These are phyloP conservation scores for Metroxylon sagu DNA, from an alignment of 176 grass and related monocot genomes.

Conservation along the genomic window DNA sequence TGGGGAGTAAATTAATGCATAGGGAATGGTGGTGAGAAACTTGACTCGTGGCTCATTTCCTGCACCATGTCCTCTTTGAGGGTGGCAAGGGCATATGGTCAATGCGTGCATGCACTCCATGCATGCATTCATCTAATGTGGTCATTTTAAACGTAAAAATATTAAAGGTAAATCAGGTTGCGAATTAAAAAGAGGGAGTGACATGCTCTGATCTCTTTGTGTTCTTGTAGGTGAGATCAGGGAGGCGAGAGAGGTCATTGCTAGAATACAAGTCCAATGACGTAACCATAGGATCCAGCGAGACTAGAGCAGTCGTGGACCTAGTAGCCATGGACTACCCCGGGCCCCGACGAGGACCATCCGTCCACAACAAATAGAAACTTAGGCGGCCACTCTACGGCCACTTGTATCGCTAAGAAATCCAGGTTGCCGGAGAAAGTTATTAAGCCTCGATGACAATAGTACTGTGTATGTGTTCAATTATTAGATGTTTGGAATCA, in stretches of 20 bases:
- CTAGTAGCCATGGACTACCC: slow-evolving; percentile 30
- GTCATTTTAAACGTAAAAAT: too few relatives aligned
- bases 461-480: too few relatives aligned
- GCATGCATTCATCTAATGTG: too few relatives aligned
- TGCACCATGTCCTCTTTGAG: slow-evolving; percentile 1
- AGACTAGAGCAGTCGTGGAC: slow-evolving; percentile 18
- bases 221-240: too few relatives aligned
- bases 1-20: not conserved
- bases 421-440: too few relatives aligned
- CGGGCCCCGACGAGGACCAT: slow-evolving; percentile 22
- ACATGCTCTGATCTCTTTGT: too few relatives aligned
- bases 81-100: slow-evolving; percentile 4
- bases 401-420: too few relatives aligned
- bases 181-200: too few relatives aligned
- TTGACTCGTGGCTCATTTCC: slow-evolving; percentile 2
- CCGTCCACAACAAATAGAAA: slow-evolving; percentile 27
- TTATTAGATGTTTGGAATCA: too few relatives aligned
- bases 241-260: not conserved
- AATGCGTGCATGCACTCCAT: not conserved
- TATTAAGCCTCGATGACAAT: too few relatives aligned
- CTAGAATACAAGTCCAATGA: slow-evolving; percentile 16
- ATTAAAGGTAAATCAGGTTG: too few relatives aligned
- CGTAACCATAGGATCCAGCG: slow-evolving; percentile 7
- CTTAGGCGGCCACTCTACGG: too few relatives aligned
- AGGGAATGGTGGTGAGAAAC: not conserved